These are phyloP conservation scores for Oldenlandia corymbosa DNA, from an alignment of 257 asterid species.

Conservation along the genomic window DNA sequence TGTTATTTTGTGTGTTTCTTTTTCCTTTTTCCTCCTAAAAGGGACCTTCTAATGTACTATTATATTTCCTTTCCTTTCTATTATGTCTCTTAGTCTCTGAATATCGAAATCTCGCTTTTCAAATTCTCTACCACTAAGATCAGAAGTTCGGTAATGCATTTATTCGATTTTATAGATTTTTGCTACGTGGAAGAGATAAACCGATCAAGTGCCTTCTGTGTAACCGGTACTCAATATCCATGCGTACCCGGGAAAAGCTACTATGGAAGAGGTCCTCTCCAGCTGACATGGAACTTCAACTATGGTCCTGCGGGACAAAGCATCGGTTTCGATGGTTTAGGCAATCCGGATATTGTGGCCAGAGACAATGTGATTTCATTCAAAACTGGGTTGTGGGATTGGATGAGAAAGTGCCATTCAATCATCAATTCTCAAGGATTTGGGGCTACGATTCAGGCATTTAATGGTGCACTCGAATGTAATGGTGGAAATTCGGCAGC, in stretches of 20 bases:
- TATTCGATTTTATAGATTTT: slow-evolving; percentile 15
- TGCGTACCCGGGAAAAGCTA: slow-evolving; percentile 30
- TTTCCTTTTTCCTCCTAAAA: no score
- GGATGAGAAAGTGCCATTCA: slow-evolving; percentile 49
- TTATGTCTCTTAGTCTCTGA: no score
- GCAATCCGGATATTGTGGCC: slow-evolving; percentile 42
- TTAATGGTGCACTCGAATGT: slow-evolving; percentile 39
- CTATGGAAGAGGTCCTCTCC: slow-evolving; percentile 49
- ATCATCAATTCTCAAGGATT: slow-evolving; percentile 37
- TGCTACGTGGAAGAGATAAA: slow-evolving; percentile 42
- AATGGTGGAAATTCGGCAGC: slow-evolving; percentile 32
- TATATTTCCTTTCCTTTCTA: no score
- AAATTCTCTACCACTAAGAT: no score
- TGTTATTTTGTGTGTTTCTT: no score
- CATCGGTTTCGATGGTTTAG: slow-evolving; percentile 42
- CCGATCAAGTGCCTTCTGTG: slow-evolving; percentile 34
- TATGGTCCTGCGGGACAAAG: slow-evolving; percentile 46
- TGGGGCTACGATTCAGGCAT: slow-evolving; percentile 44
- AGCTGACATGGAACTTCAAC: slow-evolving; percentile 50
- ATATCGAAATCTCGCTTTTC: no score
- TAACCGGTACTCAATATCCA: slow-evolving; percentile 32
- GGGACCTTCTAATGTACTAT: no score
- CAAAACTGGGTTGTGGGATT: slow-evolving; percentile 43
- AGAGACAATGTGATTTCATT: slow-evolving; percentile 32
- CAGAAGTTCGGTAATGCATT: no score